These are phyloP conservation scores for Microsporum ferrugineum DNA, from an alignment of 2,329 filamentous ascomycete species.

Conservation along the genomic window DNA sequence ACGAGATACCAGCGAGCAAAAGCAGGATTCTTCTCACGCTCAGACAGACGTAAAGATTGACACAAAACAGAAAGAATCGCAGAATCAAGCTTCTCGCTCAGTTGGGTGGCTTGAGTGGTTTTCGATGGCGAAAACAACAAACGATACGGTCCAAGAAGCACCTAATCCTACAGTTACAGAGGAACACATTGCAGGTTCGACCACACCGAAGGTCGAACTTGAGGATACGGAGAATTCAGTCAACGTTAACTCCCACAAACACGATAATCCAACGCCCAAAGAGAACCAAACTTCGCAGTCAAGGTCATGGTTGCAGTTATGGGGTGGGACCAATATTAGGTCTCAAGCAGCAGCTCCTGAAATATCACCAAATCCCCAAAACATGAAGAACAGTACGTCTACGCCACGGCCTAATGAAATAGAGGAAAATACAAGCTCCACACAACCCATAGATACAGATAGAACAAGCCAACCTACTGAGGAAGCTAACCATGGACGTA, in stretches of 20 bases:
- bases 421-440: background rate
- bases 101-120: constrained; percentile 16
- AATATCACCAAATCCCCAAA: constrained; percentile 16
- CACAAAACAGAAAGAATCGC: constrained; percentile 4
- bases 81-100: constrained; percentile 11
- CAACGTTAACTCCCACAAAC: background rate
- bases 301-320: constrained; percentile 37
- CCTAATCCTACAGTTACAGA: constrained; percentile 6
- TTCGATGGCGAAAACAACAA: constrained; percentile 9
- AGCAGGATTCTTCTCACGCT: background rate
- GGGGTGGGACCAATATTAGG: constrained; percentile 21
- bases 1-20: background rate
- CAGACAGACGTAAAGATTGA: background rate
- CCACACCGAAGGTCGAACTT: background rate
- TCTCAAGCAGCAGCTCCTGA: constrained; percentile 16
- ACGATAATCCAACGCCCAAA: background rate
- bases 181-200: background rate
- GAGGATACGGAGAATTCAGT: background rate
- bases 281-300: constrained; percentile 20
- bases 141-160: constrained; percentile 13
- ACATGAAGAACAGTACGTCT: background rate
- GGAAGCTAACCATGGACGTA: background rate
- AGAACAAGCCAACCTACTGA: background rate
- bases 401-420: background rate
- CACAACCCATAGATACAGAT: background rate